Conservation (phyloP, 1,284 basidiomycete genomes). For the Marasmius fiardii region DNA sequence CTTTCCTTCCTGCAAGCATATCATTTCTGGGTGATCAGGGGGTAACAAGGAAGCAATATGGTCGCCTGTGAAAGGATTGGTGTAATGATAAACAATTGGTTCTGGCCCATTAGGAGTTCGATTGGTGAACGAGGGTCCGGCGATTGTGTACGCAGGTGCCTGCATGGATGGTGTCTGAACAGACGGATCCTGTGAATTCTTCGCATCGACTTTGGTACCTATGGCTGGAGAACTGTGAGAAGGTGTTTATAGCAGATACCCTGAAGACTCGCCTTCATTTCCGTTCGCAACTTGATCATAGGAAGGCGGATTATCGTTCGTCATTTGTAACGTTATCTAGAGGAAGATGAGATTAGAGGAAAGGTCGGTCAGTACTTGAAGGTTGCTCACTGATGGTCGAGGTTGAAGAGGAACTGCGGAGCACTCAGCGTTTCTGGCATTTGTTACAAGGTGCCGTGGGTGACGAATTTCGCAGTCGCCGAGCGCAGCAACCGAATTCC, state of each 20-base stretch:
- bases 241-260: background rate
- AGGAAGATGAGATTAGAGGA: background rate
- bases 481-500: too few relatives aligned
- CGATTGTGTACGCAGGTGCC: conserved; percentile 9
- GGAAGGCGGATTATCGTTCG: conserved; percentile 24
- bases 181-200: conserved; percentile 9
- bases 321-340: conserved; percentile 6
- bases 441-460: too few relatives aligned
- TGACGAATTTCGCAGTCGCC: too few relatives aligned
- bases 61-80: conserved; percentile 15
- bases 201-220: conserved; percentile 16
- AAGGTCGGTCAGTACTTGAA: background rate
- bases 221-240: background rate
- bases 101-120: conserved; percentile 1
- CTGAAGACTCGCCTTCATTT: conserved; percentile 21
- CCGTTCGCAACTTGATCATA: conserved; percentile 30
- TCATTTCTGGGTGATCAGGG: conserved; percentile 76
- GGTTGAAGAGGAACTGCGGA: background rate
- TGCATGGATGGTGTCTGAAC: conserved; percentile 2
- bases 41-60: conserved; percentile 47
- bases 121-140: conserved; percentile 17
- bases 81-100: conserved; percentile 24
- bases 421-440: background rate
- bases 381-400: conserved; percentile 8
- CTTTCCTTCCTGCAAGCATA: conserved; percentile 69